These are phyloP conservation scores for Nevesoporus exiguus DNA, from an alignment of 768 basidiomycete genomes.

Conservation along the genomic window DNA sequence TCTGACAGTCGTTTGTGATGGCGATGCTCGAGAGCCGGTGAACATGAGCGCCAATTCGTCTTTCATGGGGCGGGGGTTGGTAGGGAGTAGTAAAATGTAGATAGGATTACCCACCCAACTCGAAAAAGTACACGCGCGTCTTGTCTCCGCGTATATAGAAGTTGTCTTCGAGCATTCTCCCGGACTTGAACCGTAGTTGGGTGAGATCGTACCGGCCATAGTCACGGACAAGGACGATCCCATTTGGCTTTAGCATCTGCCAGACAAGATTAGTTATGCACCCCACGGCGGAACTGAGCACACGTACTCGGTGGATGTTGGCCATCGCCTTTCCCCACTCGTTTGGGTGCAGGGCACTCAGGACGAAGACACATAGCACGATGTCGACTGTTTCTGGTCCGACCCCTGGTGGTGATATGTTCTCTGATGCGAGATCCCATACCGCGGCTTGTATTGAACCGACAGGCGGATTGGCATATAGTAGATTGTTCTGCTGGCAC, in stretches of 20 bases:
- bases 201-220: constrained; percentile 95
- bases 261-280: background rate
- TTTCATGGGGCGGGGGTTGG: constrained; percentile 23
- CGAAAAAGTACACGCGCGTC: constrained; percentile 97
- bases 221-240: constrained; percentile 81
- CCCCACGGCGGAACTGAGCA: background rate
- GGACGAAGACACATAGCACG: constrained; percentile 87
- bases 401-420: constrained; percentile 59
- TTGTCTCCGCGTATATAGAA: constrained; percentile 97
- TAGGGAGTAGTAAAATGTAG: background rate
- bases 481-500: constrained; percentile 55
- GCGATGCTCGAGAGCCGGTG: constrained; percentile 53
- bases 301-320: constrained; percentile 70
- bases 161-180: constrained; percentile 86
- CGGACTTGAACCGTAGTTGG: constrained; percentile 87
- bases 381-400: constrained; percentile 76
- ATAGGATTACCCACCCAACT: constrained; percentile 52
- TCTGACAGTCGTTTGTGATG: constrained; percentile 29
- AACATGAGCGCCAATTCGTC: constrained; percentile 81
- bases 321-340: constrained; percentile 85
- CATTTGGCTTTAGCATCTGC: constrained; percentile 89
- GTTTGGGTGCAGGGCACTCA: constrained; percentile 88
- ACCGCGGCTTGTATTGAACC: constrained; percentile 78
- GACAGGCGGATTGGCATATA: constrained; percentile 62
- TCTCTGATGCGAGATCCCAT: constrained; percentile 81